These are phyloP conservation scores for Vanrija humicola DNA, from an alignment of 1,284 basidiomycete genomes.

Conservation along the genomic window DNA sequence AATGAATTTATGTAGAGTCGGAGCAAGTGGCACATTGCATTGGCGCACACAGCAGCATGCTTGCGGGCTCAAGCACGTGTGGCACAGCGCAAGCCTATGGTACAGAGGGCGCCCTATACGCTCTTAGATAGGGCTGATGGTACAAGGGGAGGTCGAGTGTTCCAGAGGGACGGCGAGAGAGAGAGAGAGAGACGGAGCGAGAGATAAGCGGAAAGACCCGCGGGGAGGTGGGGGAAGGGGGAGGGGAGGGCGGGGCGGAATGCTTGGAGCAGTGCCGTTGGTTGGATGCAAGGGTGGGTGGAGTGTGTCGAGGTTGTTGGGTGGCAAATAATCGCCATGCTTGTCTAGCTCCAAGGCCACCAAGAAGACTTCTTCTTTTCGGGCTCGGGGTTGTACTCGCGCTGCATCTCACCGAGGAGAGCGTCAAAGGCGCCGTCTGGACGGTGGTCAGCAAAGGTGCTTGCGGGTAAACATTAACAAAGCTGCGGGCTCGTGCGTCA, in stretches of 20 bases:
- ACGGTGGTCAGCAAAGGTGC: background rate
- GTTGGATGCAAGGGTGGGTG: background rate
- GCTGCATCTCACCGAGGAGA: constrained; percentile 72
- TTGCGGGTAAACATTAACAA: too few species aligned
- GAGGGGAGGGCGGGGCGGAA: background rate
- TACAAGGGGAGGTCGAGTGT: background rate
- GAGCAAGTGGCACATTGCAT: constrained; percentile 8
- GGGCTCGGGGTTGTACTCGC: constrained; percentile 46
- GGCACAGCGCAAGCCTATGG: constrained; percentile 2
- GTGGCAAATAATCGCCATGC: background rate
- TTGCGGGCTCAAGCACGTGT: background rate
- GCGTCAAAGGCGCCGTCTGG: constrained; percentile 82
- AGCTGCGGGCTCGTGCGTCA: too few species aligned
- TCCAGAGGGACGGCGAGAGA: background rate
- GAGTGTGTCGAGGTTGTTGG: background rate
- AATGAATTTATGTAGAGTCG: background rate
- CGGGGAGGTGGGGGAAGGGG: too few species aligned
- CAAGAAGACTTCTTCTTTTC: constrained; percentile 46
- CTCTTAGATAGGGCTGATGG: constrained; percentile 1
- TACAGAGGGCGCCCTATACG: constrained; percentile 7
- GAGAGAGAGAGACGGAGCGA: background rate
- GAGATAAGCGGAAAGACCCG: background rate
- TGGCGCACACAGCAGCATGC: too few species aligned
- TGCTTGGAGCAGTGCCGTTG: background rate
- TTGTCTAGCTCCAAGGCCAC: constrained; percentile 23